Percentiles rank a stretch among this genome's conserved stretches.
Conservation (phyloP, 2,329 filamentous ascomycete species). For the Exophiala dermatitidis region DNA sequence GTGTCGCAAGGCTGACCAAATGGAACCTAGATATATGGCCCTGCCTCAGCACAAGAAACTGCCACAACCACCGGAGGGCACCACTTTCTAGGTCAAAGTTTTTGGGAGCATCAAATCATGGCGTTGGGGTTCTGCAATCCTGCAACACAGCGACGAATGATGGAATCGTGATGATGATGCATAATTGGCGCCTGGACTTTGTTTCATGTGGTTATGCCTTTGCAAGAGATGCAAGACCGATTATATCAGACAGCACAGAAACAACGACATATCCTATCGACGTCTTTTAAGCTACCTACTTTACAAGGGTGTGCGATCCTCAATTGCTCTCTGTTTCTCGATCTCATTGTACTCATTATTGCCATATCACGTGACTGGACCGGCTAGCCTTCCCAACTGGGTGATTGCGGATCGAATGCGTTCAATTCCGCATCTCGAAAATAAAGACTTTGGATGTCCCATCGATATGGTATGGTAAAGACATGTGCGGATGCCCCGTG, state of each 20-base stretch:
- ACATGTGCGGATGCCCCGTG: slow-evolving; percentile 34
- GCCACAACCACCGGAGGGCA: slow-evolving; percentile 83
- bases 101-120: slow-evolving; percentile 16
- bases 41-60: slow-evolving; percentile 88
- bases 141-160: slow-evolving; percentile 14
- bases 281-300: neutral
- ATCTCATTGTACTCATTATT: neutral
- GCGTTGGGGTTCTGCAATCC: slow-evolving; percentile 7
- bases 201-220: neutral
- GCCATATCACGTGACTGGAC: neutral
- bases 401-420: neutral
- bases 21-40: slow-evolving; percentile 74
- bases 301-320: too few species aligned
- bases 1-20: neutral
- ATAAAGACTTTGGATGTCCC: neutral
- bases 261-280: neutral
- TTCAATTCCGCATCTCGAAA: neutral
- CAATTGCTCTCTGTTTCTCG: too few species aligned
- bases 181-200: slow-evolving; percentile 10
- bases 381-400: neutral
- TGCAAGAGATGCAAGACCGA: neutral
- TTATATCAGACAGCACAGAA: neutral
- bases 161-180: slow-evolving; percentile 12
- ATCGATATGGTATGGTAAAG: slow-evolving; percentile 1
- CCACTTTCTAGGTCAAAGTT: slow-evolving; percentile 42